Percentiles rank a stretch among this genome's conserved stretches.
Conservation (phyloP, 2,329 filamentous ascomycete genomes). For the Daldinia sp. region DNA sequence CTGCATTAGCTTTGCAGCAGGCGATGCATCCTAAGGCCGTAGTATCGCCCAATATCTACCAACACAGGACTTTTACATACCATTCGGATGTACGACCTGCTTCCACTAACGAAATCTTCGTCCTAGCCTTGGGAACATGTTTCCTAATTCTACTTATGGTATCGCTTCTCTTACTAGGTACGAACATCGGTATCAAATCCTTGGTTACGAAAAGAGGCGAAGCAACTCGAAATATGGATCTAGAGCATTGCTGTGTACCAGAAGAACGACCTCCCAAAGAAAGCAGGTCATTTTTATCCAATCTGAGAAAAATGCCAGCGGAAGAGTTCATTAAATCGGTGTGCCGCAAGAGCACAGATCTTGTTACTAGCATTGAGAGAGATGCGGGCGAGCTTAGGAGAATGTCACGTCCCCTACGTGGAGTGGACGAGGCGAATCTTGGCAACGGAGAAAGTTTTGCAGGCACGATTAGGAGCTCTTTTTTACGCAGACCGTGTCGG, state of each 20-base stretch:
- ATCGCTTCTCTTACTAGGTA: slow-evolving; percentile 19
- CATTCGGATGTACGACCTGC: slow-evolving; percentile 5
- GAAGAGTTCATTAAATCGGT: slow-evolving; percentile 20
- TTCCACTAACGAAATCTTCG: slow-evolving; percentile 23
- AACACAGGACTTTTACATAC: background rate
- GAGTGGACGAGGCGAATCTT: slow-evolving; percentile 18
- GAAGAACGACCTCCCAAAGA: background rate
- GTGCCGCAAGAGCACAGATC: slow-evolving; percentile 14
- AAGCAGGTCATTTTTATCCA: slow-evolving; percentile 9
- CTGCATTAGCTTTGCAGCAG: background rate
- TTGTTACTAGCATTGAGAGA: slow-evolving; percentile 20
- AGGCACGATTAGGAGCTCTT: slow-evolving; percentile 27
- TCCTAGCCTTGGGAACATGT: slow-evolving; percentile 23
- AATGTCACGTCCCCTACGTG: background rate
- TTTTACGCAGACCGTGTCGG: slow-evolving; percentile 38
- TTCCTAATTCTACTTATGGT: slow-evolving; percentile 24
- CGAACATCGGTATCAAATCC: background rate
- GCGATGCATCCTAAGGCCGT: background rate
- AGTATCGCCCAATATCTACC: background rate
- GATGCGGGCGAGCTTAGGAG: slow-evolving; percentile 16
- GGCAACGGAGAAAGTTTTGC: background rate
- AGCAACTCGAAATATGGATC: background rate
- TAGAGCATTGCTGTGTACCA: slow-evolving; percentile 1
- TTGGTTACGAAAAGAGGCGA: background rate
- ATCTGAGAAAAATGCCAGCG: slow-evolving; percentile 13